These are phyloP conservation scores for Thraustochytrium striatum DNA, from an alignment of 352 stramenopile genomes.

Conservation along the genomic window DNA sequence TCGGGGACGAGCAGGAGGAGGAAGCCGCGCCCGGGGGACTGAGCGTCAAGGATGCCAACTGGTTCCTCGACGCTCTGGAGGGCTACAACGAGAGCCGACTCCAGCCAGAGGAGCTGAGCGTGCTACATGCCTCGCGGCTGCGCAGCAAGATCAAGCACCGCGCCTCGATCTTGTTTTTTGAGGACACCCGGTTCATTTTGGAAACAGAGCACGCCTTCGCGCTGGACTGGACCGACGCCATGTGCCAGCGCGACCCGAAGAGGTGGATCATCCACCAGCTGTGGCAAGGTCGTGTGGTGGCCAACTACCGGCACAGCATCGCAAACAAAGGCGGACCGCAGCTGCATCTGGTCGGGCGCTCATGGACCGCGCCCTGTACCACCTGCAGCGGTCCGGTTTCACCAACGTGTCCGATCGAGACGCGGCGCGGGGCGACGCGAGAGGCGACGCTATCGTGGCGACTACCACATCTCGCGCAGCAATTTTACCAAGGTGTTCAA, in stretches of 20 bases:
- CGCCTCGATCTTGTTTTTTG: conserved; percentile 22
- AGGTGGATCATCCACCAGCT: conserved; percentile 44
- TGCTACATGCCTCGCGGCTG: not conserved
- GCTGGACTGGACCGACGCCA: conserved; percentile 15
- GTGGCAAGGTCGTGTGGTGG: conserved; percentile 25
- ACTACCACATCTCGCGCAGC: conserved; percentile 41
- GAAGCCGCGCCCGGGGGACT: too few relatives aligned
- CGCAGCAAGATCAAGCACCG: conserved; percentile 25
- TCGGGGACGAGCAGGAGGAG: too few relatives aligned
- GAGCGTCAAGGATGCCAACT: conserved; percentile 19
- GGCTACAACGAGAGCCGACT: not conserved
- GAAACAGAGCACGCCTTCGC: not conserved
- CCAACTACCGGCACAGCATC: conserved; percentile 19
- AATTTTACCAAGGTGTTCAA: conserved; percentile 45
- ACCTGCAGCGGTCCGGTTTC: conserved; percentile 32
- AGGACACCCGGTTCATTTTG: conserved; percentile 29
- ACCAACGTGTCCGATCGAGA: conserved; percentile 8
- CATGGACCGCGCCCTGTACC: conserved; percentile 30
- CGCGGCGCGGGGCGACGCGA: not conserved
- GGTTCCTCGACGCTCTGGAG: conserved; percentile 37
- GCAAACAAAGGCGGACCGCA: conserved; percentile 17
- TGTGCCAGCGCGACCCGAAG: conserved; percentile 36
- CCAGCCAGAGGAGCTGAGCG: not conserved
- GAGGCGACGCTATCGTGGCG: conserved; percentile 33
- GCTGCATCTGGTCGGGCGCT: conserved; percentile 46